Base-by-base conservation (phyloP, 2,329 filamentous ascomycete species). In the Proliferodiscus dingleyae region DNA sequence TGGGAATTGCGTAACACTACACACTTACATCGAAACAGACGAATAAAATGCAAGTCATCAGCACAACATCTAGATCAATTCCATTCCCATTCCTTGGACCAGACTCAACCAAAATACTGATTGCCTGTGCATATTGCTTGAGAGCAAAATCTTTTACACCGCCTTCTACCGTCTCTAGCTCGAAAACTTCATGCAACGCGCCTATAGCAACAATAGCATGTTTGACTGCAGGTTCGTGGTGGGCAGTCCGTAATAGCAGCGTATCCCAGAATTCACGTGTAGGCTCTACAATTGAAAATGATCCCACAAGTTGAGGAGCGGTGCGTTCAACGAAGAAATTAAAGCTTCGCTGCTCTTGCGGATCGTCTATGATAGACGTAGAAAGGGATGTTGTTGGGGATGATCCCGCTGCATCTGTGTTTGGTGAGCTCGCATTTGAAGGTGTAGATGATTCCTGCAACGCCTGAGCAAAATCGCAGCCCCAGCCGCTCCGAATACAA, bases 241-340 rank as follows among this genome's bases (percentile, higher is more conserved):
- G 77, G 40, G 77, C 81, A 57, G 80, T 77, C 52, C 78, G 75
- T 10, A 83, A 61, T 4, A 85, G 77, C 13, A 74, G 70, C 34
- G 71, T 69, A 1, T 72, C 77, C 80, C 81, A 85, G 57, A 85
- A 85, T 2, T 72, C 68, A 19, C 72, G 74, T 55, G 82, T 75
- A 48, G 83, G 83, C 55, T 78, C 82, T n/a, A 19, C 34, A 11
- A 22, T 10, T 5, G 34, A 22, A 11, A 18, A 19, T 18, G n/a
- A 22, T n/a, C 81, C 78, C 0, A 79, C 80, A 5, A 85, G 66
- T 55, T 81, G 78, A 23, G 66, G 73, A 2, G 78, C 75, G 0
- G 81, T 82, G 29, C 75, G 75, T 16, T 71, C 66, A 33, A 73
- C 72, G 54, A 83, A 83, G 13, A 81, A 64, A 43, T 78, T 70